A percentile compares a stretch with the other conserved stretches of the same genome.
phyloP scores from a whole-genome alignment of 305 asterid species.

The Rubia peregrina region DNA sequence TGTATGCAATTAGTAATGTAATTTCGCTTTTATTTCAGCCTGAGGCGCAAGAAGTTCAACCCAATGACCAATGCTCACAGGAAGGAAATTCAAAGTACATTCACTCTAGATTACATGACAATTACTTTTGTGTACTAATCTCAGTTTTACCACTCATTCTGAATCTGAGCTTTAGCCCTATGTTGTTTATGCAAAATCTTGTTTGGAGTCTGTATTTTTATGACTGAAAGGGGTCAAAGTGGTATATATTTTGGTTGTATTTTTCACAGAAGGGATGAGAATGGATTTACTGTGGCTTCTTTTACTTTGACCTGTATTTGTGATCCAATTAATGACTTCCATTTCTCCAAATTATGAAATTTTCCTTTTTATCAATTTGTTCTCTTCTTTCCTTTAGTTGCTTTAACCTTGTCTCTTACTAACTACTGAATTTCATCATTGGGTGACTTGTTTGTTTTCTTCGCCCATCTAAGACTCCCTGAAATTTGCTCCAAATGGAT shows the following conservation, averaged over 20 bases:
- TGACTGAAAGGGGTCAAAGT: neutral
- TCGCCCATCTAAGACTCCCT: neutral
- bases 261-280: neutral
- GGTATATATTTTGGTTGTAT: neutral
- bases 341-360: no score
- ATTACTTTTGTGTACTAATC: slow-evolving; percentile 1
- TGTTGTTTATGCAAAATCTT: no score
- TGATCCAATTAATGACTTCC: neutral
- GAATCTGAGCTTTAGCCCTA: no score
- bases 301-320: neutral
- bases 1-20: neutral
- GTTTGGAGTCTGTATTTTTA: neutral
- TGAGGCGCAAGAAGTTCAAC: slow-evolving; percentile 43
- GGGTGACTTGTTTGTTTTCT: neutral
- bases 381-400: neutral
- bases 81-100: slow-evolving; percentile 74
- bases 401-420: neutral
- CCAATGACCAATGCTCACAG: slow-evolving; percentile 36
- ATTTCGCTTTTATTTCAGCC: slow-evolving; percentile 47
- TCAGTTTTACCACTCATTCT: neutral
- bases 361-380: neutral
- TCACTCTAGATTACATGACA: slow-evolving; percentile 15
- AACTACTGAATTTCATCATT: neutral
- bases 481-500: neutral
- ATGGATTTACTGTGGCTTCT: neutral